Evolutionary conservation across 1,139 yeast species (phyloP).

Genomic region (Zygoascus sp.): DNA sequence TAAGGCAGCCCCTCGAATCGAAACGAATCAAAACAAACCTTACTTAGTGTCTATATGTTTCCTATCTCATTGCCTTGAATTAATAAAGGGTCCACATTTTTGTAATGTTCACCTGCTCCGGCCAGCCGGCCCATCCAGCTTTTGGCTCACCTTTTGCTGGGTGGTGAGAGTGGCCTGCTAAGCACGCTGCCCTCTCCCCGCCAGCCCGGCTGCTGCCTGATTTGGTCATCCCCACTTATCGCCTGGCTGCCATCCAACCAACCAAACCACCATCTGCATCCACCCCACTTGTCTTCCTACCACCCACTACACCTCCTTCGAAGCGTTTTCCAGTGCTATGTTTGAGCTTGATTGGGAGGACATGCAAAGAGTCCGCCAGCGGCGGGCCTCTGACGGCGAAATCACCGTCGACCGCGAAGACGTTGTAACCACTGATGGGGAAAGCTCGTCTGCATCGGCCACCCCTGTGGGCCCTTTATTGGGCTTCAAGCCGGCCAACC

Average conservation of each 20-base stretch:
- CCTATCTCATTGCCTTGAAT: background rate
- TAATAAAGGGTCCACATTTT: background rate
- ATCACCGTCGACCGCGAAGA: conserved; percentile 8
- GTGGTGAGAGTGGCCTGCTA: no score
- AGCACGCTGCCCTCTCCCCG: no score
- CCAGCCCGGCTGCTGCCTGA: background rate
- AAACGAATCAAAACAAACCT: background rate
- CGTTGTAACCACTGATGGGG: conserved; percentile 8
- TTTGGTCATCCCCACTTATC: background rate
- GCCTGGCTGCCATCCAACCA: background rate
- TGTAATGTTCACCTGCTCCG: no score
- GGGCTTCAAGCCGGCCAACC: background rate
- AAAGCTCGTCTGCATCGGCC: conserved; percentile 4
- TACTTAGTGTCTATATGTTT: background rate
- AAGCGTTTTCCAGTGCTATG: no score
- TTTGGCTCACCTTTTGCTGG: no score
- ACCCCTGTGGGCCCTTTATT: conserved; percentile 5
- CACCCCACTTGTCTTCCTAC: background rate
- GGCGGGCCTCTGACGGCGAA: conserved; percentile 8
- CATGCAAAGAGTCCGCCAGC: conserved; percentile 6
- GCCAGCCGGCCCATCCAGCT: no score
- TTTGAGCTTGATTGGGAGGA: conserved; percentile 9
- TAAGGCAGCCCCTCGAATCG: no score
- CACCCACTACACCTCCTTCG: no score
- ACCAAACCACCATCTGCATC: background rate